Base-by-base conservation (phyloP, 179 eudicot species). In the Gypsophila paniculata region DNA sequence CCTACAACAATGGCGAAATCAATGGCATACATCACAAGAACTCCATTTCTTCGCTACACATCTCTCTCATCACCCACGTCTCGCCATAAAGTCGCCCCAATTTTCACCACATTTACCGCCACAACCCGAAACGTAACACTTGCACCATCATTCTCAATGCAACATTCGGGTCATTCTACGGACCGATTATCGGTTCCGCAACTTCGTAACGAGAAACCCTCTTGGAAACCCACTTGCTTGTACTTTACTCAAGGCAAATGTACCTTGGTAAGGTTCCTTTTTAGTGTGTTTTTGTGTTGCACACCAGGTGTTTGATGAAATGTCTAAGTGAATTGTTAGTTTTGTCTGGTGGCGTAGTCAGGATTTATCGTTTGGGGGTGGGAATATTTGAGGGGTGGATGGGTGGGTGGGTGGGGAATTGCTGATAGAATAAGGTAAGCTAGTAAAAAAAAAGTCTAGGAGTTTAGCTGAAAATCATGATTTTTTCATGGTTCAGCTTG, bases 171-270 rank as follows among this genome's bases (percentile, higher is more conserved):
- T 61, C 49, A 74, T 39, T 58, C 73, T 23, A 10, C 70, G 19
- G 72, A 75, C 4, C 54, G 77, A 2, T 44, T 57, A 46, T 67
- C 57, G 25, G 11, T 29, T 54, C 38, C 72, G 18, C 14, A 29
- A 29, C 46, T 42, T 0, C 46, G 11, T 42, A 72, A 61, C 34
- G 34, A 32, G 61, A 78, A 55, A 72, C 81, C 84, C 12, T 7
- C 51, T 18, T 93, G 98, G 98, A 90, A 83, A 76, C 98, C 98
- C 26, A 77, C 84, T 81, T 94, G 99, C 80, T 81, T 93, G 73
- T 93, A 94, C 63, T 80, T 78, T 80, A 85, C 97, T 8, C 97
- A 94, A 77, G 96, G 89, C 7, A 88, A 83, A 55, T 93, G 98
- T 77, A 89, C 98, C 13, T 77, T 42, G 91, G 97, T 91, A 80